A percentile compares a stretch with the other conserved stretches of the same genome.
These are phyloP conservation scores for Metarhizium sp. DNA, from an alignment of 2,329 filamentous ascomycete genomes.

Conservation along the genomic window DNA sequence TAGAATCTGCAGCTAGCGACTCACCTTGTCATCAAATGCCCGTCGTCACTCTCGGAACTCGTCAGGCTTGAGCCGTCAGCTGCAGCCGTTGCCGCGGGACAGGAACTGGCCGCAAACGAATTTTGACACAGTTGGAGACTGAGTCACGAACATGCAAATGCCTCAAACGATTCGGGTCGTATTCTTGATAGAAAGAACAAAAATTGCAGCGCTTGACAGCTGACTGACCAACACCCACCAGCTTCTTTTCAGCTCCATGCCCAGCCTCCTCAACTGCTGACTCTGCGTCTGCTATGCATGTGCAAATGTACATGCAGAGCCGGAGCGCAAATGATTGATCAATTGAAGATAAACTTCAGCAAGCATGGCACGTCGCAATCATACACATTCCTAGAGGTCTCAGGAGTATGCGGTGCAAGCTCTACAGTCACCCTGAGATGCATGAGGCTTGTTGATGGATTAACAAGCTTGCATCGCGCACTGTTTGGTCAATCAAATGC, in stretches of 20 bases:
- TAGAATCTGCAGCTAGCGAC: not conserved
- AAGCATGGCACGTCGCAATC: not conserved
- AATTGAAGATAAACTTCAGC: not conserved
- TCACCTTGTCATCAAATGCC: not conserved
- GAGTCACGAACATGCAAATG: not conserved
- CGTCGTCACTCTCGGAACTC: not conserved
- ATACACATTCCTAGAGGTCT: not conserved
- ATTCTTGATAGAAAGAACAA: not conserved
- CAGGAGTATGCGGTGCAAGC: not conserved
- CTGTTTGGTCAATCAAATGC: not conserved
- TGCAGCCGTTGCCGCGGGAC: not conserved
- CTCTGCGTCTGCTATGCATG: not conserved
- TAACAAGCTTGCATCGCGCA: not conserved
- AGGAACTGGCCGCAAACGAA: not conserved
- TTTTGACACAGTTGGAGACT: not conserved
- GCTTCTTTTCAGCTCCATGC: not conserved
- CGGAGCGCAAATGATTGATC: not conserved
- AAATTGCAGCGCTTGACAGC: not conserved
- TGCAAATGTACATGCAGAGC: not conserved
- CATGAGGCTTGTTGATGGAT: not conserved
- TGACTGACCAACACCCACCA: not conserved
- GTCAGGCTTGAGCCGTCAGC: not conserved
- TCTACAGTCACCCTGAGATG: too few species aligned
- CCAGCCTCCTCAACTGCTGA: not conserved
- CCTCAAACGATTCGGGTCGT: not conserved